A percentile compares a stretch with the other conserved stretches of the same genome.
Evolutionary conservation across 352 stramenopile genomes (phyloP).

Genomic region (Lagenidium sp.): DNA sequence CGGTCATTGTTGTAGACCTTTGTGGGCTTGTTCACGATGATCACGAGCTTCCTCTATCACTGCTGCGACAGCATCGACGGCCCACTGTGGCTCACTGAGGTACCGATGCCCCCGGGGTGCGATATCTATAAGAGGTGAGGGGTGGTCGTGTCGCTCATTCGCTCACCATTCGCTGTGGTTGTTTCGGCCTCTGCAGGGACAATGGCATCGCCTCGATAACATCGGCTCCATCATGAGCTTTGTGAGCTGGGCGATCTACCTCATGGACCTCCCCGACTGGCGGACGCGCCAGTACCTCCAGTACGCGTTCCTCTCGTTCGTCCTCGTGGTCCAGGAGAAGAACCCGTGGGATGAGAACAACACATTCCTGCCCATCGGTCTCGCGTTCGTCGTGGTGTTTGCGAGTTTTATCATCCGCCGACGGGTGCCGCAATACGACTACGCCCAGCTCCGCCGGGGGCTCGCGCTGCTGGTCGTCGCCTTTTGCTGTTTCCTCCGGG

Average conservation of each 20-base stretch:
- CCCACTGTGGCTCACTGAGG: conserved; percentile 67
- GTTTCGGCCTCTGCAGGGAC: conserved; percentile 31
- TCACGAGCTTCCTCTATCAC: conserved; percentile 75
- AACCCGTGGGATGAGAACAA: conserved; percentile 70
- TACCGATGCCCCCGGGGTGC: conserved; percentile 2
- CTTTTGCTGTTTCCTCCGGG: conserved; percentile 48
- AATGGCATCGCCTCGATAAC: conserved; percentile 78
- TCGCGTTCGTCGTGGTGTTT: conserved; percentile 34
- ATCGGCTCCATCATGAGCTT: conserved; percentile 82
- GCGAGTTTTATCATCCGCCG: conserved; percentile 26
- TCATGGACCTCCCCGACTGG: conserved; percentile 51
- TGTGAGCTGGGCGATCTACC: conserved; percentile 60
- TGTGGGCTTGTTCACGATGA: conserved; percentile 71
- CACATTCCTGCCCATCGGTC: conserved; percentile 31
- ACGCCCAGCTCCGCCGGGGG: conserved; percentile 31
- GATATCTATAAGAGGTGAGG: too few species aligned
- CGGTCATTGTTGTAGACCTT: conserved; percentile 29
- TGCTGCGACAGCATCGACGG: conserved; percentile 69
- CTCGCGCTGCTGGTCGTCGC: conserved; percentile 35
- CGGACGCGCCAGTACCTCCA: conserved; percentile 44
- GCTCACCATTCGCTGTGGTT: too few species aligned
- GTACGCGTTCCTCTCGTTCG: conserved; percentile 52
- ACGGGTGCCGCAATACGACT: conserved; percentile 44
- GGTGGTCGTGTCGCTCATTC: too few species aligned
- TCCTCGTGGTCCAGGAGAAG: conserved; percentile 68